Evolutionary conservation across 257 asterid genomes (phyloP), one percentile per base, ranked within the genome.

Genomic region (Ilex asprella): DNA sequence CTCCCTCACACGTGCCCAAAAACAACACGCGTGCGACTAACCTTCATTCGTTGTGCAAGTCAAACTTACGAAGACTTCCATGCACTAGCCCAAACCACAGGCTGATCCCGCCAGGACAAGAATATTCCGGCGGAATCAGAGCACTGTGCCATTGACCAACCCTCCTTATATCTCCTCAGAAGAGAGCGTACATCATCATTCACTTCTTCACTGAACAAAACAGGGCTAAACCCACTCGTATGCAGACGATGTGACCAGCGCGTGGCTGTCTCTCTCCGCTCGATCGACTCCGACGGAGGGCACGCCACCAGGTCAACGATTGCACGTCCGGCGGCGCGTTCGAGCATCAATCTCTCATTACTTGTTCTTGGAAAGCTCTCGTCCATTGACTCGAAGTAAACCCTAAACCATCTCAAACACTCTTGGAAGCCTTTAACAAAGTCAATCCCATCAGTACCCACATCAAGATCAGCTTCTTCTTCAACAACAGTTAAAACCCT

Each of bases 31-130:
- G 41, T 35, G 41, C 41, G 8, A 35, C 41, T 35, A 35, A 35
- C 41, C 41, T 35, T 1, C 41, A 35, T 21, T 21, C 27, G 27
- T 21, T 21, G 27, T 21, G 27, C 1, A 21, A 21, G 27, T 21
- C 27, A 21, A 21, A 21, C 27, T 21, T 21, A n/a, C 72, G 76
- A 85, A 14, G 94, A 89, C 84, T 70, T 84, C 99, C 99, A 93
- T 75, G 99, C 96, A 76, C 97, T 93, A 46, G 96, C 99, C 99
- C 99, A 93, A 66, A 93, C 96, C 79, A 87, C 99, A 72, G 94
- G 86, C 81, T 85, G 90, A 58, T 89, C 99, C 80, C 82, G 89
- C 99, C 96, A 93, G 0, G 82, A 75, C 63, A 93, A 85, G 96
- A 93, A 93, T 77, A 93, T 85, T 71, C 99, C 99, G 88, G 94